Evolutionary conservation across 192 early-diverging fungal species (phyloP), one percentile per base, ranked within the genome.

Genomic region (Gamsiella multidivaricata): DNA sequence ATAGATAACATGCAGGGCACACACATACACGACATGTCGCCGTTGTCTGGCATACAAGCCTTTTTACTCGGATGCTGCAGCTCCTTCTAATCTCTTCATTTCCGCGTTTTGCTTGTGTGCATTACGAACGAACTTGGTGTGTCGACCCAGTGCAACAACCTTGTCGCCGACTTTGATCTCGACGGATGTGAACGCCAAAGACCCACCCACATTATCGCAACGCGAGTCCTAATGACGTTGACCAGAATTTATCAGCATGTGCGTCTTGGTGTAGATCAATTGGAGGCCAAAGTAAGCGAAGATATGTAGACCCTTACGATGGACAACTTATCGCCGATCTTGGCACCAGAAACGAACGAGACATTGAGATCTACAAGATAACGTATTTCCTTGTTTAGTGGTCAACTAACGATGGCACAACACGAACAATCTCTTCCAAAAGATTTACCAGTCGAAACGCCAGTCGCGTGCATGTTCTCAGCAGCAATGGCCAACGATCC

Each of bases 401-500:
- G 12, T 3, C 1, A 18, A 11, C 18, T 18, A 42, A 1, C 12
- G 41, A 42, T 42, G 18, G 41, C 12, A 15, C 18, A 18, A 15
- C 12, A 42, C 41, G 18, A 18, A 42, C 1, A n/a, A n/a, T n/a
- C n/a, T n/a, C n/a, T n/a, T n/a, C n/a, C n/a, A n/a, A n/a, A n/a
- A n/a, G n/a, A n/a, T n/a, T 56, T 26, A 73, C 70, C 87, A 22
- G 87, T 88, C 25, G 82, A 84, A 5, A 88, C 81, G 23, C 87
- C 87, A 20, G 87, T 88, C 5, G 82, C 78, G 32, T 71, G 70
- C 56, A 88, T 67, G 15, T 83, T 74, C 43, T 85, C 83, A 15
- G 85, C 69, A 0, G 83, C 82, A 31, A 88, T 69, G n/a, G 85
- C 85, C 28, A 88, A 59, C 4, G 87, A 88, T 2, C 87, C 87